phyloP scores from a whole-genome alignment of 139 green algal genomes.

The Chlorella ohadii region DNA sequence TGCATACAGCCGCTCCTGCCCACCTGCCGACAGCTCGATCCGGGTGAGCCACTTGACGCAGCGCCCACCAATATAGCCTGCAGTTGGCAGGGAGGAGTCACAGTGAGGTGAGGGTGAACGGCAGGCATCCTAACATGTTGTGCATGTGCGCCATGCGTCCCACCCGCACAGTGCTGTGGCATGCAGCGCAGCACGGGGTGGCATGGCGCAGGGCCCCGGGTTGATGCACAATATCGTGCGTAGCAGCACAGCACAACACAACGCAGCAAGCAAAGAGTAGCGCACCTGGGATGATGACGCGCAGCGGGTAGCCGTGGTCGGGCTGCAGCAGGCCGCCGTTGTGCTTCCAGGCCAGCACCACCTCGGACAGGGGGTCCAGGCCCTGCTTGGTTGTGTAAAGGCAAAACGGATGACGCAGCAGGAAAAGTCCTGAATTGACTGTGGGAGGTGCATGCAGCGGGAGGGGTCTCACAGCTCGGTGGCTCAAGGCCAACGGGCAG shows the following conservation, averaged over 20 bases:
- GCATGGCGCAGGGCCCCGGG: not conserved
- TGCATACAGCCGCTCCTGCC: not conserved
- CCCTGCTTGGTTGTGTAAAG: not conserved
- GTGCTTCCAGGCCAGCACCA: conserved; percentile 4
- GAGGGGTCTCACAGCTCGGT: too few relatives aligned
- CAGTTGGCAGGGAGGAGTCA: not conserved
- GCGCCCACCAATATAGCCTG: conserved; percentile 12
- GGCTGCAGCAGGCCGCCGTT: not conserved
- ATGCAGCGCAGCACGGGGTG: not conserved
- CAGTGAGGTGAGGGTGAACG: too few relatives aligned
- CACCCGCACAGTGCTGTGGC: too few relatives aligned
- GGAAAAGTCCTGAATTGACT: too few relatives aligned
- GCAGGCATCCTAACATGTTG: too few relatives aligned
- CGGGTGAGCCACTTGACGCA: conserved; percentile 15
- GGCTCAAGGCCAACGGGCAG: not conserved
- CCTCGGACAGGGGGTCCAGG: not conserved
- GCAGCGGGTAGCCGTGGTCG: conserved; percentile 10
- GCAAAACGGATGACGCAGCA: too few relatives aligned
- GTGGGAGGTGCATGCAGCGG: too few relatives aligned
- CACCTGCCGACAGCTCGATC: not conserved
- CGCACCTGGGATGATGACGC: not conserved
- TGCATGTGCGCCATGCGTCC: too few relatives aligned
- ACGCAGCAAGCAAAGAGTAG: not conserved
- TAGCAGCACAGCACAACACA: not conserved
- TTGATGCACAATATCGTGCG: not conserved